Conservation (phyloP, 371 early-diverging fungal genomes). For the Apophysomyces variabilis region DNA sequence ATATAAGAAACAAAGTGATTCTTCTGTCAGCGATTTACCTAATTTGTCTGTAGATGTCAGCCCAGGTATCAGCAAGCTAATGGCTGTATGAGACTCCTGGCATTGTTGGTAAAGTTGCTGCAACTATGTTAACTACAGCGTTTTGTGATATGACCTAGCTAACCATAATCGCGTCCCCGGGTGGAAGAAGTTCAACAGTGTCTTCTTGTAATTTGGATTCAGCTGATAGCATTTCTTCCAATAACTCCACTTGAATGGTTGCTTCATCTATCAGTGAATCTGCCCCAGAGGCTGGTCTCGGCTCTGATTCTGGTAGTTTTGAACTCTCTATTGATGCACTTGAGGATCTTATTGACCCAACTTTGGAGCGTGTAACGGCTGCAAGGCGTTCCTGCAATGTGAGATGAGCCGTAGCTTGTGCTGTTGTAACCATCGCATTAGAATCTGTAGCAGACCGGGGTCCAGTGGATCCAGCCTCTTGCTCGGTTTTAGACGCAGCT, state of each 20-base stretch:
- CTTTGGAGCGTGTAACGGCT: conserved; percentile 37
- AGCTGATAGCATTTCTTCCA: conserved; percentile 28
- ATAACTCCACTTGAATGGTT: conserved; percentile 17
- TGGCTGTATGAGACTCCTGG: conserved; percentile 30
- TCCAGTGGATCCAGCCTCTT: conserved; percentile 22
- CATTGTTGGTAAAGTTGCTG: conserved; percentile 51
- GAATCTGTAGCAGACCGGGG: conserved; percentile 31
- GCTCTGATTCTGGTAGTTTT: conserved; percentile 6
- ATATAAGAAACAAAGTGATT: not conserved
- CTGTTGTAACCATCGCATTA: conserved; percentile 36
- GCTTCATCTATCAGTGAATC: conserved; percentile 10
- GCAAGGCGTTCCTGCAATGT: conserved; percentile 50
- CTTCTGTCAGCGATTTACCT: conserved; percentile 29
- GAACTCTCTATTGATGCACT: conserved; percentile 8
- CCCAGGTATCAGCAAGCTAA: conserved; percentile 39
- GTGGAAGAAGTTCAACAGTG: conserved; percentile 20
- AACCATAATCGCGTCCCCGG: conserved; percentile 30
- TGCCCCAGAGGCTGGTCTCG: not conserved
- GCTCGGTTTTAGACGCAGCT: conserved; percentile 27
- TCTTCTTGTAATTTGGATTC: conserved; percentile 21
- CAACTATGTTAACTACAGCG: not conserved
- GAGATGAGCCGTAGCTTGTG: conserved; percentile 46
- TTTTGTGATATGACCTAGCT: conserved; percentile 3
- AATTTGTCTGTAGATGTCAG: conserved; percentile 41
- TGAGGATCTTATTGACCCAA: conserved; percentile 16